Evolutionary conservation across 495 filamentous ascomycete species (phyloP).

Genomic region (Trichoderma erinaceum): DNA sequence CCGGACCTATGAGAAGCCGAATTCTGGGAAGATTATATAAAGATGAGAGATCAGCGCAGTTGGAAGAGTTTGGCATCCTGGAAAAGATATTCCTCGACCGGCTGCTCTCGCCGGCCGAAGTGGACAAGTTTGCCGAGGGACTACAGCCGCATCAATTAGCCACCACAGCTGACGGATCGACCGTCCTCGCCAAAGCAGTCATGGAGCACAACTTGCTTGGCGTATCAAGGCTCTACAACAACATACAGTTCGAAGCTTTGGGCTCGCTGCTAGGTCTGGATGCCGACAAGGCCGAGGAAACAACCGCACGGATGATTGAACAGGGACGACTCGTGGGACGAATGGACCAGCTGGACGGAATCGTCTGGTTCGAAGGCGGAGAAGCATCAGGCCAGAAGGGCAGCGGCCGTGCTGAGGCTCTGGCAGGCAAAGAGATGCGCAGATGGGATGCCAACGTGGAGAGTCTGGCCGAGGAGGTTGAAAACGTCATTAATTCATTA

Average conservation of each 20-base stretch:
- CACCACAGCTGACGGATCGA: slow-evolving; percentile 78
- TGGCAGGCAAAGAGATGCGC: slow-evolving; percentile 62
- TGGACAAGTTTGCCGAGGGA: slow-evolving; percentile 73
- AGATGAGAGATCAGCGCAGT: slow-evolving; percentile 72
- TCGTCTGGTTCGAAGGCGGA: slow-evolving; percentile 75
- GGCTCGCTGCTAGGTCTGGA: slow-evolving; percentile 71
- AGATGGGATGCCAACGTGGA: slow-evolving; percentile 88
- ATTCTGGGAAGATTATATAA: slow-evolving; percentile 82
- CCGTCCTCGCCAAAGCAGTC: slow-evolving; percentile 89
- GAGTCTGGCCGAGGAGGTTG: slow-evolving; percentile 78
- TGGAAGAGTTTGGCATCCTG: slow-evolving; percentile 79
- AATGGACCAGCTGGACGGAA: slow-evolving; percentile 89
- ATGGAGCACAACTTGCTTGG: slow-evolving; percentile 92
- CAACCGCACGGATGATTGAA: slow-evolving; percentile 92
- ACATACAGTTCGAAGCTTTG: slow-evolving; percentile 75
- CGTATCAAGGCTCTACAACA: slow-evolving; percentile 78
- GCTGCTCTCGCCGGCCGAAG: slow-evolving; percentile 70
- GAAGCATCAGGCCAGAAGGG: slow-evolving; percentile 61
- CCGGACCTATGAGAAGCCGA: slow-evolving; percentile 76
- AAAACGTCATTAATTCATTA: slow-evolving; percentile 71
- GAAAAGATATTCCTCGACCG: slow-evolving; percentile 98
- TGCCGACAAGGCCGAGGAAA: slow-evolving; percentile 79
- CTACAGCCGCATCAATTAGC: slow-evolving; percentile 86
- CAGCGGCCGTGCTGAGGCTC: slow-evolving; percentile 50
- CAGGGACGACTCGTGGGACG: slow-evolving; percentile 77